Percentiles rank a stretch among this genome's conserved stretches.
Evolutionary conservation across 2,329 filamentous ascomycete species (phyloP).

Genomic region (Nannizziopsis barbatae): DNA sequence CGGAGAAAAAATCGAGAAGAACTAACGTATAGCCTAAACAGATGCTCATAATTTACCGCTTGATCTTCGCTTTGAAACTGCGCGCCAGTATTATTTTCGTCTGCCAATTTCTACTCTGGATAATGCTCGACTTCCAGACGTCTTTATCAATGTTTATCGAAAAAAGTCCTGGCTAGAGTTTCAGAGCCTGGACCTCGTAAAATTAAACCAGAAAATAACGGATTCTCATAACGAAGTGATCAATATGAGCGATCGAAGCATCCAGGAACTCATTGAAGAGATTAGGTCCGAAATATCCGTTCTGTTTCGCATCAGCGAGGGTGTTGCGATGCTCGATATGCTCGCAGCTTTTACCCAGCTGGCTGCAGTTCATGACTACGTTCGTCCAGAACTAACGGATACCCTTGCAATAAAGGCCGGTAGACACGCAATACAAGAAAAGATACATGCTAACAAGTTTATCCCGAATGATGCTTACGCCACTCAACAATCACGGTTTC

Average conservation of each 20-base stretch:
- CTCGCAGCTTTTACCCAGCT: constrained; percentile 64
- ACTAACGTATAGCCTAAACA: constrained; percentile 25
- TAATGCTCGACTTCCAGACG: constrained; percentile 46
- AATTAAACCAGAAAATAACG: constrained; percentile 64
- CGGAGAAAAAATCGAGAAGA: neutral
- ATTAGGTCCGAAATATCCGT: constrained; percentile 59
- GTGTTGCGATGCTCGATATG: constrained; percentile 80
- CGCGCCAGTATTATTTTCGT: constrained; percentile 68
- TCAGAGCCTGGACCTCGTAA: constrained; percentile 72
- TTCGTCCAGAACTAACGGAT: constrained; percentile 56
- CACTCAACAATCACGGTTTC: constrained; percentile 67
- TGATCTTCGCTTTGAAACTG: constrained; percentile 63
- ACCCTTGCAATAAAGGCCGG: constrained; percentile 62
- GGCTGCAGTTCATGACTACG: constrained; percentile 55
- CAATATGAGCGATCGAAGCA: constrained; percentile 64
- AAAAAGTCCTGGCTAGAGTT: constrained; percentile 74
- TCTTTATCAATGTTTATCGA: constrained; percentile 65
- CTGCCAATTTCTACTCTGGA: constrained; percentile 54
- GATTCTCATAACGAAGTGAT: constrained; percentile 77
- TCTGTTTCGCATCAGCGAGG: constrained; percentile 76
- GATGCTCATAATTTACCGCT: constrained; percentile 49
- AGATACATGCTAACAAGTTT: constrained; percentile 56
- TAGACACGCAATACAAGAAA: constrained; percentile 69
- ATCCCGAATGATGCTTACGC: constrained; percentile 87
- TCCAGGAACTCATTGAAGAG: constrained; percentile 60